A percentile compares a stretch with the other conserved stretches of the same genome.
Conservation (phyloP, 441 rosid genomes). For the Pelargonium cotyledonis region DNA sequence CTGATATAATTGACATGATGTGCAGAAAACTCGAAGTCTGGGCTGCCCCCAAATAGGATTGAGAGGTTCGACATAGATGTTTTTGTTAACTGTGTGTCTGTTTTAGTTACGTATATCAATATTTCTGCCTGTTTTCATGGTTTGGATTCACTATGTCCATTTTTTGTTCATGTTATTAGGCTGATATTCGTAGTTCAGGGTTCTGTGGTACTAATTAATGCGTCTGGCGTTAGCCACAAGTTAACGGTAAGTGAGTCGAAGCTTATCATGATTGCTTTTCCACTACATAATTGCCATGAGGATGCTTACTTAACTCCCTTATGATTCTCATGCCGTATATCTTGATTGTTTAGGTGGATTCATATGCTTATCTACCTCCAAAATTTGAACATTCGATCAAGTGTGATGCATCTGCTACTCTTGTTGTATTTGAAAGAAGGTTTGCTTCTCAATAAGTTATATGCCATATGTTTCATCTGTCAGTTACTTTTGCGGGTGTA, state of each 20-base stretch:
- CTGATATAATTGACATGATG: conserved; percentile 23
- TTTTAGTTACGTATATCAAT: neutral
- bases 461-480: neutral
- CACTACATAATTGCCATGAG: neutral
- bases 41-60: conserved; percentile 44
- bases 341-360: conserved; percentile 53
- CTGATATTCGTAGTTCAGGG: conserved; percentile 76
- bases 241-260: conserved; percentile 44
- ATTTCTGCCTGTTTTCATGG: neutral
- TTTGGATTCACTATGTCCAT: conserved; percentile 17
- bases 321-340: neutral
- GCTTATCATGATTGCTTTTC: neutral
- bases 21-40: conserved; percentile 70
- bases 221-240: conserved; percentile 33
- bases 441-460: conserved; percentile 20
- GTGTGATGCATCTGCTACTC: conserved; percentile 54
- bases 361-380: conserved; percentile 81
- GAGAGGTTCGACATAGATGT: conserved; percentile 50
- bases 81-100: neutral
- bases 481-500: neutral
- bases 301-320: neutral
- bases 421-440: conserved; percentile 70
- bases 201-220: conserved; percentile 39
- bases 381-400: conserved; percentile 52
- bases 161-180: conserved; percentile 33